Evolutionary conservation across 345 rosid genomes (phyloP).

Genomic region (Eutrema japonicum): DNA sequence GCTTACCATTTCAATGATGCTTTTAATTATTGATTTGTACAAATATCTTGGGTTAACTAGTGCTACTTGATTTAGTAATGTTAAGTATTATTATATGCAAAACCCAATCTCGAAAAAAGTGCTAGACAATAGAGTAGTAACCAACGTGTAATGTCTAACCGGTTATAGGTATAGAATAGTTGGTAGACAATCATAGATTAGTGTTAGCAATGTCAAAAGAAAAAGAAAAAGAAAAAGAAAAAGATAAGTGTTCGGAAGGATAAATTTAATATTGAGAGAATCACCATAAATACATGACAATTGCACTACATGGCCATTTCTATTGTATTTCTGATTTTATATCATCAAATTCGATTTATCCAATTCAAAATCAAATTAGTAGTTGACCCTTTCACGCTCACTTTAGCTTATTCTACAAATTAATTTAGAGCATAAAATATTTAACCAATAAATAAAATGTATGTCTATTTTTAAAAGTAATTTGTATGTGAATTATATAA

Average conservation of each 20-base stretch:
- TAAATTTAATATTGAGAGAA: not conserved
- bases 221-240: not conserved
- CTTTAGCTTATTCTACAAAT: not conserved
- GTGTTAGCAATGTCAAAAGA: not conserved
- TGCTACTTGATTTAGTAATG: slow-evolving; percentile 40
- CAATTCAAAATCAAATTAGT: not conserved
- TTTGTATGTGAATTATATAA: not conserved
- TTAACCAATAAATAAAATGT: not conserved
- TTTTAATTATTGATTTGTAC: slow-evolving; percentile 22
- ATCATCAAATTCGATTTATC: not conserved
- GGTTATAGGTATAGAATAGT: slow-evolving; percentile 4
- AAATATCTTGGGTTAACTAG: slow-evolving; percentile 28
- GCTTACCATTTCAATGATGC: slow-evolving; percentile 37
- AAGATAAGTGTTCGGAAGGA: not conserved
- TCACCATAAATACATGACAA: not conserved
- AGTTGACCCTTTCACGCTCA: not conserved
- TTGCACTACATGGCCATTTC: not conserved
- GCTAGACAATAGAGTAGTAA: slow-evolving; percentile 9
- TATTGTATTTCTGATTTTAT: not conserved
- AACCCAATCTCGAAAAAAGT: slow-evolving; percentile 16
- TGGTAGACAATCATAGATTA: slow-evolving; percentile 9
- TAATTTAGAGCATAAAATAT: not conserved
- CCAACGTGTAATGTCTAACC: slow-evolving; percentile 12
- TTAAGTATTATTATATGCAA: slow-evolving; percentile 30
- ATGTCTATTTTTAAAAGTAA: not conserved